A percentile compares a stretch with the other conserved stretches of the same genome.
phyloP scores from a whole-genome alignment of 495 filamentous ascomycete genomes.

The Margaritispora aquatica region DNA sequence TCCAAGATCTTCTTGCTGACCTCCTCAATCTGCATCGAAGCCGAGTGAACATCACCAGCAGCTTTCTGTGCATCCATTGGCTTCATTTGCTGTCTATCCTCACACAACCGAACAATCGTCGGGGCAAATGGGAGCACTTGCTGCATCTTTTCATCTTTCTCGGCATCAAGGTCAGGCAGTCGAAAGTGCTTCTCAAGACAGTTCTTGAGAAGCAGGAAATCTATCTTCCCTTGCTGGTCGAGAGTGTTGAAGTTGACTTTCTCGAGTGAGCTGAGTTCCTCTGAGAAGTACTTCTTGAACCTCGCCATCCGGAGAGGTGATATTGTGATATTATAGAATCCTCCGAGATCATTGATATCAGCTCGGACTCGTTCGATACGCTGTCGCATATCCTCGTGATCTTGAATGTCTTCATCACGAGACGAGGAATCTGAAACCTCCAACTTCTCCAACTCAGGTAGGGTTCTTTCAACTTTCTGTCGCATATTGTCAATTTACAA shows the following conservation, averaged over 20 bases:
- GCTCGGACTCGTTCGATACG: constrained; percentile 21
- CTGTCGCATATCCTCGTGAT: not conserved
- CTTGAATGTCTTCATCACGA: not conserved
- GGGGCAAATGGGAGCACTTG: constrained; percentile 32
- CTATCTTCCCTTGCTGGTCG: constrained; percentile 35
- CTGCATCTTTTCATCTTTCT: constrained; percentile 27
- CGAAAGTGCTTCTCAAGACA: constrained; percentile 30
- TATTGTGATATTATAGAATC: constrained; percentile 30
- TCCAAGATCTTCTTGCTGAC: constrained; percentile 19
- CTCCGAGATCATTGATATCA: constrained; percentile 28
- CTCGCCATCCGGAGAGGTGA: constrained; percentile 25
- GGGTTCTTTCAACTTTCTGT: not conserved
- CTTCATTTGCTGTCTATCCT: constrained; percentile 30
- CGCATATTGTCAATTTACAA: not conserved
- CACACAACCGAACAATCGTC: constrained; percentile 32
- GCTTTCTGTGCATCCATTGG: constrained; percentile 29
- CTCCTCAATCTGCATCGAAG: constrained; percentile 17
- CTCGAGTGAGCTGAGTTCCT: constrained; percentile 26
- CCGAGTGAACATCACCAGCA: constrained; percentile 22
- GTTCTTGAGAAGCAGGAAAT: constrained; percentile 37
- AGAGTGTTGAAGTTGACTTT: constrained; percentile 27
- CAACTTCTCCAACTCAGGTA: not conserved
- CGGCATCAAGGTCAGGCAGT: constrained; percentile 31
- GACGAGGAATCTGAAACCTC: not conserved
- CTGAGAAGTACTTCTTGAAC: constrained; percentile 23